phyloP scores from a whole-genome alignment of 768 basidiomycete species.

The Cubamyces lactineus region DNA sequence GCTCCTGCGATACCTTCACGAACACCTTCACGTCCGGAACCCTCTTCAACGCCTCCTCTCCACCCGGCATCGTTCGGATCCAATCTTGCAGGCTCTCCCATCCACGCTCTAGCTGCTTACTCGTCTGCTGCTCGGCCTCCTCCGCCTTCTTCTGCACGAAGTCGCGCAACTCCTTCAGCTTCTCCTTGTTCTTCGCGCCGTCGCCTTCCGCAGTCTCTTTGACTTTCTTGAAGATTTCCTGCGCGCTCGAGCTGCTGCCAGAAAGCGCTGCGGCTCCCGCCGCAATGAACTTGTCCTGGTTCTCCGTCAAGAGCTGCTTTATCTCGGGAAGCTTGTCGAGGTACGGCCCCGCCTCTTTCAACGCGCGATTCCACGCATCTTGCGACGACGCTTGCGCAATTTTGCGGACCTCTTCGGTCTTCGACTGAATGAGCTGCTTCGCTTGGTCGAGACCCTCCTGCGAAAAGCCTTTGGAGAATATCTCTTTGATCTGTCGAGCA shows the following conservation, averaged over 20 bases:
- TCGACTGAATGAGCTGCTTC: constrained; percentile 32
- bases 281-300: constrained; percentile 32
- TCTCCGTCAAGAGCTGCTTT: constrained; percentile 32
- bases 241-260: constrained; percentile 16
- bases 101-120: constrained; percentile 17
- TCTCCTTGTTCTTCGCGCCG: constrained; percentile 31
- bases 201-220: constrained; percentile 30
- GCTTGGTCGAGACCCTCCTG: constrained; percentile 32
- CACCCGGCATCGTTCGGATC: constrained; percentile 34
- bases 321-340: constrained; percentile 36
- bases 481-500: constrained; percentile 28
- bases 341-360: constrained; percentile 32
- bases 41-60: constrained; percentile 33
- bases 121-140: constrained; percentile 28
- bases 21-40: constrained; percentile 32
- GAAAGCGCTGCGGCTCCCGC: constrained; percentile 22
- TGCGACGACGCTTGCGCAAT: constrained; percentile 29
- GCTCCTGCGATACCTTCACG: constrained; percentile 30
- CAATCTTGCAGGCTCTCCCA: constrained; percentile 34
- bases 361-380: constrained; percentile 32
- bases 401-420: constrained; percentile 32
- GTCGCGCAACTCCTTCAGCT: constrained; percentile 34
- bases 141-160: constrained; percentile 34
- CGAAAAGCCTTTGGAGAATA: constrained; percentile 34
- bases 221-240: constrained; percentile 34